Conservation (phyloP, 306 rosid species). For the Begonia loranthoides region DNA sequence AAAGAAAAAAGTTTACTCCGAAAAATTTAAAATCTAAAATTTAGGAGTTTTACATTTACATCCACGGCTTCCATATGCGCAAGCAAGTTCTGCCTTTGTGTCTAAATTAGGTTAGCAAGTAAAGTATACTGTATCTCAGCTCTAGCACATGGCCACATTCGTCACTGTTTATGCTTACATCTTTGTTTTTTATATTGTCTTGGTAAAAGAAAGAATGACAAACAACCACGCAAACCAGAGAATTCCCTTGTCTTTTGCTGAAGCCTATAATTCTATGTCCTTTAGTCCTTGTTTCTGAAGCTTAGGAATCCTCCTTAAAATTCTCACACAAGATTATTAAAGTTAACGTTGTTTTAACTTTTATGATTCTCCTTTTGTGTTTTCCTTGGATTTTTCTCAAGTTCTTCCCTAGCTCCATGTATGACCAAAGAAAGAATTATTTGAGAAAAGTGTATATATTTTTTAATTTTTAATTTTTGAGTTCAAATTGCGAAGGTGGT, state of each 20-base stretch:
- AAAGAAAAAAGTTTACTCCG: too few relatives aligned
- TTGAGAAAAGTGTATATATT: too few relatives aligned
- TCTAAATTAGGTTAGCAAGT: too few relatives aligned
- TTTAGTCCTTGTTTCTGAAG: background rate
- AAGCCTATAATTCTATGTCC: background rate
- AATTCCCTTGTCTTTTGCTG: background rate
- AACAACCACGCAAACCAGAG: background rate
- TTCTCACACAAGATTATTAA: background rate
- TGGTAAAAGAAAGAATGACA: background rate
- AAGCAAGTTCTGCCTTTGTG: too few relatives aligned
- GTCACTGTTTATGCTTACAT: background rate
- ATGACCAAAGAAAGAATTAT: too few relatives aligned
- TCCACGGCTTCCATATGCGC: too few relatives aligned
- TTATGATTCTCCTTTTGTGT: background rate
- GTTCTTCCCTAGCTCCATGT: background rate
- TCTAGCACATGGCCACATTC: background rate
- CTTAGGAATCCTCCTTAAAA: constrained; percentile 1
- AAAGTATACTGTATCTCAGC: too few relatives aligned
- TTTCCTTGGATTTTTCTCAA: background rate
- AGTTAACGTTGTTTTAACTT: background rate
- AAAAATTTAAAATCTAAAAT: too few relatives aligned
- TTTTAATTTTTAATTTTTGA: too few relatives aligned
- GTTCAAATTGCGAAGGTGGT: too few relatives aligned
- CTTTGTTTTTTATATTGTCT: background rate
- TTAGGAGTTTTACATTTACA: too few relatives aligned